Base-by-base conservation (phyloP, 352 stramenopile genomes). In the Globisporangium yorkense region DNA sequence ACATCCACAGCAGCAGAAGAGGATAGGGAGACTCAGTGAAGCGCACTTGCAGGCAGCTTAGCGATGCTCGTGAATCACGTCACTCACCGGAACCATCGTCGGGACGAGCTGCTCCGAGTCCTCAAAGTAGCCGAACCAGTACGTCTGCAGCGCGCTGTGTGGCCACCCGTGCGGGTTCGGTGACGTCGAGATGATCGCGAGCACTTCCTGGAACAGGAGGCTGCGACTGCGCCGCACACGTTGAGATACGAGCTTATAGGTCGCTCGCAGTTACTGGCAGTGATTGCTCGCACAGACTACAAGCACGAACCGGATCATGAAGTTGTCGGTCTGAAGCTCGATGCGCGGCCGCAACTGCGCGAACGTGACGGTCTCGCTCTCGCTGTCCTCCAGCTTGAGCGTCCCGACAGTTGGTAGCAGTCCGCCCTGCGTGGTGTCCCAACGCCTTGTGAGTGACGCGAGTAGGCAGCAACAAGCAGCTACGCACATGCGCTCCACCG, bases 181-280 rank as follows among this genome's bases (percentile, higher is more conserved):
- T 41, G 74, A 83, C 40, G 65, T 67, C 8, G 68, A 68, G 57
- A 86, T 84, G 49, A 89, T 75, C 48, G 77, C 60, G 35, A 93
- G 54, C 37, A 88, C 77, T 55, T 93, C 83, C 54, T 93, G 83
- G 65, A 89, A 93, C 63, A 91, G 72, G 49, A 78, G 52, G 53
- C 71, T 88, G 29, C 83, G 80, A 16, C 69, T 80, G 51, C 13
- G 39, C 24, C 24, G 24, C 24, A 27, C 24, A 27, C 24, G 24
- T 27, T 27, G 24, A 27, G 24, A 27, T 27, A 27, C 24, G 24
- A 27, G 24, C 24, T 27, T 27, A 27, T 27, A 27, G 24, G 24
- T 27, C 24, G 2, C 24, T 27, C 24, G 24, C 24, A 27, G 24
- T 27, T 27, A 27, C 24, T 27, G 24, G 24, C 24, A 27, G 24